Base-by-base conservation (phyloP, 768 basidiomycete genomes). In the Lentinula detonsa region DNA sequence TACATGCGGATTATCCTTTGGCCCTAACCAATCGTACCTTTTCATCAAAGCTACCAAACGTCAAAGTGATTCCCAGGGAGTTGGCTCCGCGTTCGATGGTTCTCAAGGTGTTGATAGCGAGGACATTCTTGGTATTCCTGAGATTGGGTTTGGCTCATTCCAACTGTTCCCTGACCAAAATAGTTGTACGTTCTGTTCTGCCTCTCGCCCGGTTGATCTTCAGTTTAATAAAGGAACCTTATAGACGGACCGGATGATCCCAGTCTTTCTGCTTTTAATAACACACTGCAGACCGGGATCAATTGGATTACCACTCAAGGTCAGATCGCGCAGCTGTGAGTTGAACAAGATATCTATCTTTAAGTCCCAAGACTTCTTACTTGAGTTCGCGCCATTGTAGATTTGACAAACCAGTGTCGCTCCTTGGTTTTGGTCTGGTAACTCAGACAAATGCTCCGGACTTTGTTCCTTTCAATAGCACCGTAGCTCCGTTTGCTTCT, bases 111-210 rank as follows among this genome's bases (percentile, higher is more conserved):
- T 88, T 18, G 87, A 90, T 68, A 83, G 80, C 59, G 81, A 85
- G 65, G 87, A 88, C 62, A 85, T 89, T 55, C 62, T 78, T 59
- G 81, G 71, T 63, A 84, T 85, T 60, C 82, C 83, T 0, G 43
- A 79, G 10, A 82, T 89, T 62, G 81, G 78, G 5, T 87, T 86
- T 64, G 73, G 77, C 35, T 76, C 83, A 16, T 86, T 86, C 77
- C 85, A 82, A 61, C 64, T 87, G 28, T 88, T 88, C 78, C 87
- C 88, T 18, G 86, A 90, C 66, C 88, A 89, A 68, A 78, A 82
- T 62, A 68, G 13, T 23, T 56, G 55, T 56, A 56, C 13, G 55
- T 42, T 13, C 23, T 28, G 5, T n/a, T 40, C 18, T 11, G 16
- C 13, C 9, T 31, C 4, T 16, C 13, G 31, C 28, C 13, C 21